phyloP scores from a whole-genome alignment of 2,329 filamentous ascomycete genomes.

The Cyanodermella asteris region DNA sequence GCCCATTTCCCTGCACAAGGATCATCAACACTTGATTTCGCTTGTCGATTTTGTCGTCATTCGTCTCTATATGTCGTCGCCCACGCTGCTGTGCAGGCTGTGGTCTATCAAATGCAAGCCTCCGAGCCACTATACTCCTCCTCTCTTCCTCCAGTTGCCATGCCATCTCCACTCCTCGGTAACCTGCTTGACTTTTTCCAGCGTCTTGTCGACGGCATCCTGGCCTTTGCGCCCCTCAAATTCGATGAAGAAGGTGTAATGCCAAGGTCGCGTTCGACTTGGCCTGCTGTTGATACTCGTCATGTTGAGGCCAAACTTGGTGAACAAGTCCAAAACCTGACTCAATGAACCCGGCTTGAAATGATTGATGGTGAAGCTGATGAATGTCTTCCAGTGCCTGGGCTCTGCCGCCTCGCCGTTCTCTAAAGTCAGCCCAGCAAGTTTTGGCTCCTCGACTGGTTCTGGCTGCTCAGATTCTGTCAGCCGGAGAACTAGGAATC shows the following conservation, averaged over 20 bases:
- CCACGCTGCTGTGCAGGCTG: no score
- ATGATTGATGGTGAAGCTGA: constrained; percentile 69
- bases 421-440: constrained; percentile 2
- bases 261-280: constrained; percentile 51
- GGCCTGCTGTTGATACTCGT: constrained; percentile 81
- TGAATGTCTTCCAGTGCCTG: constrained; percentile 39
- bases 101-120: no score
- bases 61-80: no score
- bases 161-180: constrained; percentile 7
- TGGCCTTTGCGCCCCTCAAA: constrained; percentile 35
- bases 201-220: constrained; percentile 3
- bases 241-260: constrained; percentile 91
- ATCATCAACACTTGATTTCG: no score
- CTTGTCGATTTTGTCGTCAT: no score
- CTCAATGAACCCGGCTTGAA: constrained; percentile 60
- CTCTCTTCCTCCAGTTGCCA: constrained; percentile 8
- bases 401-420: constrained; percentile 1
- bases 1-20: no score
- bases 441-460: constrained; percentile 8
- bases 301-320: constrained; percentile 49
- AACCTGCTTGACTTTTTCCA: constrained; percentile 5
- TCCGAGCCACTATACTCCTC: no score
- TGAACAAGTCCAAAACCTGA: constrained; percentile 60
- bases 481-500: constrained; percentile 21
- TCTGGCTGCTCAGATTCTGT: constrained; percentile 2